A percentile compares a stretch with the other conserved stretches of the same genome.
These are phyloP conservation scores for Lepidium aucheri DNA, from an alignment of 345 rosid species.

Conservation along the genomic window DNA sequence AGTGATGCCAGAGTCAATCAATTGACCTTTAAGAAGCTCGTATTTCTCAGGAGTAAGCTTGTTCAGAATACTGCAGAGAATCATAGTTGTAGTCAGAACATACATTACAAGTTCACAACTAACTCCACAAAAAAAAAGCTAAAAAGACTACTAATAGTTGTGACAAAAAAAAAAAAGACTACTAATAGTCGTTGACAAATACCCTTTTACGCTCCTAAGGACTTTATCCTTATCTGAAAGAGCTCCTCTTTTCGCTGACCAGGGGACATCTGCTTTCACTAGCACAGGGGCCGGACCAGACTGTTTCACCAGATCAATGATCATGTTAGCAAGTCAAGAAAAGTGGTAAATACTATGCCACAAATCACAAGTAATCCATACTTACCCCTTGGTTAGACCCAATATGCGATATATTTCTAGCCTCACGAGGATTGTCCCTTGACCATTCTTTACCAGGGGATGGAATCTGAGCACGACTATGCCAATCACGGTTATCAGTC, in stretches of 20 bases:
- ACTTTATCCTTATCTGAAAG: slow-evolving; percentile 52
- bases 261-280: slow-evolving; percentile 63
- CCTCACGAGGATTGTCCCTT: slow-evolving; percentile 35
- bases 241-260: slow-evolving; percentile 49
- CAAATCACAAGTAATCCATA: not conserved
- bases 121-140: not conserved
- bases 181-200: not conserved
- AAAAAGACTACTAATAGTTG: not conserved
- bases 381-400: slow-evolving; percentile 48
- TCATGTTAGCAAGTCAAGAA: not conserved
- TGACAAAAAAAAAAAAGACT: not conserved
- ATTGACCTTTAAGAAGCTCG: slow-evolving; percentile 77
- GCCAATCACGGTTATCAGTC: slow-evolving; percentile 79
- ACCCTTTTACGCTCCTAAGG: slow-evolving; percentile 71
- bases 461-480: slow-evolving; percentile 31
- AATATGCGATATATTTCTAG: slow-evolving; percentile 29
- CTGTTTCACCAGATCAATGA: slow-evolving; percentile 26
- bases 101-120: not conserved
- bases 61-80: slow-evolving; percentile 58
- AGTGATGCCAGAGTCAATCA: slow-evolving; percentile 73
- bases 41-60: slow-evolving; percentile 85
- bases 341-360: not conserved
- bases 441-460: slow-evolving; percentile 49
- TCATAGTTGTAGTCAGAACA: not conserved
- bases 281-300: slow-evolving; percentile 47